phyloP scores from a whole-genome alignment of 2,329 filamentous ascomycete species.

The Microcera coccophila region DNA sequence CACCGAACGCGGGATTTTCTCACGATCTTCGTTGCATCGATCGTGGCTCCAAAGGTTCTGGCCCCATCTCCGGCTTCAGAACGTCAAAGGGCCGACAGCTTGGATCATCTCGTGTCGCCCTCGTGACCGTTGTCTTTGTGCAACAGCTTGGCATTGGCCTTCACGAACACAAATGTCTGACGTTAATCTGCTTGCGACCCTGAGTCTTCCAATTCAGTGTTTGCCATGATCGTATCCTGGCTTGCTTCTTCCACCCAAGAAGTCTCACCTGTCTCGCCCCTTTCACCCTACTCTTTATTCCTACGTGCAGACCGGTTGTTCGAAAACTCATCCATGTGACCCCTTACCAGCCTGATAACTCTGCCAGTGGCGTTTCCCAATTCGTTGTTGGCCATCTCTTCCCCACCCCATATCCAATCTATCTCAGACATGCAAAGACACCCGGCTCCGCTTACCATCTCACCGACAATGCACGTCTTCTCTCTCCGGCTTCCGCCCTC shows the following conservation, averaged over 20 bases:
- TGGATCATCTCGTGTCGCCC: not conserved
- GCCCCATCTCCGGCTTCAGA: not conserved
- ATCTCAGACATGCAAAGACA: conserved; percentile 1
- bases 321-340: too few relatives aligned
- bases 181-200: not conserved
- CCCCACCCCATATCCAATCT: not conserved
- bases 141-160: not conserved
- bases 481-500: not conserved
- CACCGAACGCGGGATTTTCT: not conserved
- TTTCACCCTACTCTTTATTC: not conserved
- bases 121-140: not conserved
- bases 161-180: not conserved
- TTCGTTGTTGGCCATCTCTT: not conserved
- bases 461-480: not conserved
- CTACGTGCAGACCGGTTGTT: too few relatives aligned
- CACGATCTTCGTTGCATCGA: not conserved
- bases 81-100: not conserved
- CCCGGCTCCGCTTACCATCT: conserved; percentile 1
- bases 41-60: not conserved
- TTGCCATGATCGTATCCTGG: not conserved
- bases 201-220: not conserved
- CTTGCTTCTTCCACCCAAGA: not conserved
- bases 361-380: not conserved
- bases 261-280: not conserved
- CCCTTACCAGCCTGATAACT: not conserved